Percentiles rank a stretch among this genome's conserved stretches.
These are phyloP conservation scores for Russula dissimulans DNA, from an alignment of 768 basidiomycete genomes.

Conservation along the genomic window DNA sequence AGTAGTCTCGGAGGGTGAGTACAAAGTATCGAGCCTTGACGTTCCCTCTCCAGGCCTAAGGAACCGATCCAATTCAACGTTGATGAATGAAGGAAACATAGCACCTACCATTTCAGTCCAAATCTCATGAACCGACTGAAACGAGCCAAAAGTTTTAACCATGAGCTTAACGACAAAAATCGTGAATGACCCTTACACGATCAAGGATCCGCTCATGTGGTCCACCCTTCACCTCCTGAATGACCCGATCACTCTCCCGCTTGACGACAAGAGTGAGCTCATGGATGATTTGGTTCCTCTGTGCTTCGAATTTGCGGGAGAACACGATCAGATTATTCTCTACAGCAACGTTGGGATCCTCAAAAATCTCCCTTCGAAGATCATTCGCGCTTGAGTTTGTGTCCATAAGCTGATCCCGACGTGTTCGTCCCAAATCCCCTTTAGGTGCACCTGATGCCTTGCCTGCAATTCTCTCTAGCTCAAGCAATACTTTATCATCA, in stretches of 20 bases:
- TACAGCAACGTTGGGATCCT: no score
- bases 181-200: neutral
- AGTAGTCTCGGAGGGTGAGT: conserved; percentile 27
- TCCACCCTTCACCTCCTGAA: conserved; percentile 19
- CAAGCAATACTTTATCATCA: no score
- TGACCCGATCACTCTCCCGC: neutral
- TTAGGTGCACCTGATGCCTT: no score
- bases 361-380: no score
- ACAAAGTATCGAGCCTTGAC: neutral
- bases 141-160: neutral
- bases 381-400: no score
- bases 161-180: neutral
- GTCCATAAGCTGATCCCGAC: no score
- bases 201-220: conserved; percentile 23
- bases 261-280: conserved; percentile 13
- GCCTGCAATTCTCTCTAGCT: no score
- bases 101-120: conserved; percentile 24
- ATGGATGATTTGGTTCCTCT: conserved; percentile 13
- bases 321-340: no score
- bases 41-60: conserved; percentile 17
- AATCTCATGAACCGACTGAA: neutral
- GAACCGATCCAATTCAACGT: neutral
- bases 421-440: no score
- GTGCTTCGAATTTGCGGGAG: neutral
- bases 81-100: neutral